Base-by-base conservation (phyloP, 2,329 filamentous ascomycete species). In the Ascochyta clinopodiicola region DNA sequence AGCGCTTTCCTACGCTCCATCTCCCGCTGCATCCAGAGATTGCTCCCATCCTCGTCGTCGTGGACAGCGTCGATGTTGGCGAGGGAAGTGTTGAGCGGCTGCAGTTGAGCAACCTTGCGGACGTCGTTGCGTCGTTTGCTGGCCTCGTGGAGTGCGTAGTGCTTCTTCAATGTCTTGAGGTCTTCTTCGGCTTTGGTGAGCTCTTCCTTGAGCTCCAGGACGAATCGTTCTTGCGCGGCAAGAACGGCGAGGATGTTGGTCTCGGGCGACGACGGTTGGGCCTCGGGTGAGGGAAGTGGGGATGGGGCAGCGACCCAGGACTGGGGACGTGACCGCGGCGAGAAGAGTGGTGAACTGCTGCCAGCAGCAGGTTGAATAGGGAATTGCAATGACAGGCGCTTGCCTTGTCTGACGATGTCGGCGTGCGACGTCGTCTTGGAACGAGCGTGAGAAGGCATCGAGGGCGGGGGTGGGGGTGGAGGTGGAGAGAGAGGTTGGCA, bases 131-230 rank as follows among this genome's bases (percentile, higher is more conserved):
- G 84, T 77, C 94, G 94, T 77, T 87, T 91, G 56, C 86, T 84
- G 42, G 86, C 87, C 72, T 97, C 92, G 57, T 92, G 87, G 13
- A 81, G 78, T 1, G 90, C 85, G 88, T 91, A 98, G 75, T 92
- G 89, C 68, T 85, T 88, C 80, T 97, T 98, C 59, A 99, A 80
- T 37, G 80, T 84, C 42, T 81, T 80, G 36, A 99, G 80, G 42
- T 96, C 90, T 12, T 80, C 78, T 73, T 99, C 94, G 6, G 95
- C 94, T 56, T 88, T 88, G 22, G 81, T 79, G n/a, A 99, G 81
- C 75, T 98, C 94, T 74, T 99, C 95, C 56, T 88, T 89, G 47
- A 99, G 80, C 77, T 98, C 95, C 53, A 99, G 79, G 1, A 99
- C 94, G 63, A 87, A 88, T 53, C 95, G 85, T 78, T 99, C 95